phyloP scores from a whole-genome alignment of 805 yeast species.

The Candida easanensis region DNA sequence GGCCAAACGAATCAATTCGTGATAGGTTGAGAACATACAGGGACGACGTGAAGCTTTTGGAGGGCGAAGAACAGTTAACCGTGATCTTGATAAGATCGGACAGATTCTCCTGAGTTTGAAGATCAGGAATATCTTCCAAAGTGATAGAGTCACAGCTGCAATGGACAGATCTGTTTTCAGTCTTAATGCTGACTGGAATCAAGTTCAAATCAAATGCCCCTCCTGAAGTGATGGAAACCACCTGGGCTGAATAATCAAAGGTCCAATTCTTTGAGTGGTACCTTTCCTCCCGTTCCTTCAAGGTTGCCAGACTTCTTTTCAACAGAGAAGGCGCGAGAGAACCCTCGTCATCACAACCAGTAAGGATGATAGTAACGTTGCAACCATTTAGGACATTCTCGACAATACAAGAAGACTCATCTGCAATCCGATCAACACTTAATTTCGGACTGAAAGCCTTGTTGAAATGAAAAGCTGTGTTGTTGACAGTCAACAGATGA shows the following conservation, averaged over 20 bases:
- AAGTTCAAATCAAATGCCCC: slow-evolving; percentile 15
- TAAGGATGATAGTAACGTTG: slow-evolving; percentile 12
- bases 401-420: slow-evolving; percentile 8
- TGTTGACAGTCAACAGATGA: not conserved
- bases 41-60: slow-evolving; percentile 11
- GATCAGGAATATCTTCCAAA: not conserved
- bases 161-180: slow-evolving; percentile 15
- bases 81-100: slow-evolving; percentile 14
- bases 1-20: slow-evolving; percentile 12
- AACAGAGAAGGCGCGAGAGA: not conserved
- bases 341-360: slow-evolving; percentile 9
- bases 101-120: slow-evolving; percentile 5
- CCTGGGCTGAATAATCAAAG: slow-evolving; percentile 13
- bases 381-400: slow-evolving; percentile 16
- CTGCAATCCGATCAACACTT: slow-evolving; percentile 2
- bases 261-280: slow-evolving; percentile 13
- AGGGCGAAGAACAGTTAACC: slow-evolving; percentile 6
- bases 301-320: not conserved
- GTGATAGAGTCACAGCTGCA: slow-evolving; percentile 1
- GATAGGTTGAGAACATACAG: slow-evolving; percentile 15
- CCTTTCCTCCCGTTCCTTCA: slow-evolving; percentile 10
- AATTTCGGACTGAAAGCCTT: slow-evolving; percentile 4
- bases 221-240: slow-evolving; percentile 10
- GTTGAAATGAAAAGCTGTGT: slow-evolving; percentile 5
- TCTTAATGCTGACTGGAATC: slow-evolving; percentile 6